phyloP scores from a whole-genome alignment of 2,329 filamentous ascomycete genomes.

The Pestalotiopsis sp. region DNA sequence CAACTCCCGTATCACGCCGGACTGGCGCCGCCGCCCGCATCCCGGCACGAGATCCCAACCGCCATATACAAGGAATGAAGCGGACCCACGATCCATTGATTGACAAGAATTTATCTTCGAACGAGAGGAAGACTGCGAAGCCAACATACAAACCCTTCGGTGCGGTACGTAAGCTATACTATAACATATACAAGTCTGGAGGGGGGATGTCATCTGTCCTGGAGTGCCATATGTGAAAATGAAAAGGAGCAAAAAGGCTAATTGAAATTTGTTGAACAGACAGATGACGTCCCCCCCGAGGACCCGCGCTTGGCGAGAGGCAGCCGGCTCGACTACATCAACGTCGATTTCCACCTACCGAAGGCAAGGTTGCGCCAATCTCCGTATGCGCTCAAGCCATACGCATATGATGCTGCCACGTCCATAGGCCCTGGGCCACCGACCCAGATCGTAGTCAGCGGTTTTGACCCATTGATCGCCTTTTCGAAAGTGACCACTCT shows the following conservation, averaged over 20 bases:
- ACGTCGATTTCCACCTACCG: slow-evolving; percentile 68
- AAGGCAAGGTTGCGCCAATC: slow-evolving; percentile 73
- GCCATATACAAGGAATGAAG: slow-evolving; percentile 57
- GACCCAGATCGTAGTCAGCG: slow-evolving; percentile 88
- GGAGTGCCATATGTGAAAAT: slow-evolving; percentile 39
- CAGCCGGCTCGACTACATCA: slow-evolving; percentile 68
- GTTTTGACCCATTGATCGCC: slow-evolving; percentile 88
- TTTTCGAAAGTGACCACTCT: slow-evolving; percentile 76
- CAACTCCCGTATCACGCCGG: slow-evolving; percentile 24
- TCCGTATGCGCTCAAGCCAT: slow-evolving; percentile 80
- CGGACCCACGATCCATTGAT: slow-evolving; percentile 62
- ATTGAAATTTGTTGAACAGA: slow-evolving; percentile 59
- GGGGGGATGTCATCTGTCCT: slow-evolving; percentile 65
- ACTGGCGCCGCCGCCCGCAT: slow-evolving; percentile 41
- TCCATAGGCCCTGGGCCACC: slow-evolving; percentile 89
- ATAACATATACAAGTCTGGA: slow-evolving; percentile 38
- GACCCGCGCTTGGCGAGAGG: slow-evolving; percentile 81
- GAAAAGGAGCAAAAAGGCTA: slow-evolving; percentile 50
- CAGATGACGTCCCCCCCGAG: slow-evolving; percentile 76
- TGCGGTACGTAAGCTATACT: slow-evolving; percentile 62
- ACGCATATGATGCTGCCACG: slow-evolving; percentile 78
- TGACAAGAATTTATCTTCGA: slow-evolving; percentile 46
- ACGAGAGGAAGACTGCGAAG: slow-evolving; percentile 60
- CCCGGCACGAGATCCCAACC: slow-evolving; percentile 59
- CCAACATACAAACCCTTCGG: slow-evolving; percentile 66